phyloP scores from a whole-genome alignment of 805 yeast genomes.

The Candida sanyiensis region DNA sequence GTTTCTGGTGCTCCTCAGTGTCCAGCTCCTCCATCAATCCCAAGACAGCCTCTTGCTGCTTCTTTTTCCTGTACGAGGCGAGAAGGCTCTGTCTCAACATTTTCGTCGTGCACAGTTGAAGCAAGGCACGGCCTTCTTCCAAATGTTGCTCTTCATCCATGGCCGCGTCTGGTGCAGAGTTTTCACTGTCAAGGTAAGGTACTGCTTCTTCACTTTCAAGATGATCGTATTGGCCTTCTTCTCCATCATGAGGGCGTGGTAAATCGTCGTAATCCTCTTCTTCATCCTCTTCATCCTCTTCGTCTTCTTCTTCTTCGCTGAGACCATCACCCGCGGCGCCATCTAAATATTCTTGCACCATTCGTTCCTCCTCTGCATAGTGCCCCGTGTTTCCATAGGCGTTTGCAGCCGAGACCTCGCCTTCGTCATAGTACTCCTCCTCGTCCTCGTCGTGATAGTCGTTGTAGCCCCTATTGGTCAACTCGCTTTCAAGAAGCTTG shows the following conservation, averaged over 20 bases:
- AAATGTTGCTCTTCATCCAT: slow-evolving; percentile 59
- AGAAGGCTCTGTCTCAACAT: slow-evolving; percentile 68
- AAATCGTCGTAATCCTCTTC: slow-evolving; percentile 16
- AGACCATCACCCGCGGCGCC: slow-evolving; percentile 13
- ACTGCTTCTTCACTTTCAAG: too few relatives aligned
- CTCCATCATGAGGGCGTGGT: slow-evolving; percentile 28
- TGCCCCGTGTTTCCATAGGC: neutral
- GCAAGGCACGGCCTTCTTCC: slow-evolving; percentile 73
- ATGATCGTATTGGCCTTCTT: too few relatives aligned
- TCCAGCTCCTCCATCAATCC: slow-evolving; percentile 63
- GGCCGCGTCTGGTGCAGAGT: slow-evolving; percentile 30
- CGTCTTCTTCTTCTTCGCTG: slow-evolving; percentile 18
- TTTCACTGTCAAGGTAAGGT: too few relatives aligned
- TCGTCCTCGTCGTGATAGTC: neutral
- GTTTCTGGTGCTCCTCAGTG: slow-evolving; percentile 59
- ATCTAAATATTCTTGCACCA: slow-evolving; percentile 14
- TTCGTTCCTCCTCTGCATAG: slow-evolving; percentile 25
- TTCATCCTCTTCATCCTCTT: slow-evolving; percentile 14
- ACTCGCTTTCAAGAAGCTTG: slow-evolving; percentile 6
- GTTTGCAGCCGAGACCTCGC: too few relatives aligned
- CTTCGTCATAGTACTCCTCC: slow-evolving; percentile 1
- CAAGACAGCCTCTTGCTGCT: slow-evolving; percentile 67
- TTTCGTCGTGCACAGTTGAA: slow-evolving; percentile 75
- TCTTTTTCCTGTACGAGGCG: slow-evolving; percentile 71
- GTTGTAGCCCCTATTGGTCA: slow-evolving; percentile 1